Evolutionary conservation across 2,329 filamentous ascomycete genomes (phyloP).

Genomic region (Onygenales sp.): DNA sequence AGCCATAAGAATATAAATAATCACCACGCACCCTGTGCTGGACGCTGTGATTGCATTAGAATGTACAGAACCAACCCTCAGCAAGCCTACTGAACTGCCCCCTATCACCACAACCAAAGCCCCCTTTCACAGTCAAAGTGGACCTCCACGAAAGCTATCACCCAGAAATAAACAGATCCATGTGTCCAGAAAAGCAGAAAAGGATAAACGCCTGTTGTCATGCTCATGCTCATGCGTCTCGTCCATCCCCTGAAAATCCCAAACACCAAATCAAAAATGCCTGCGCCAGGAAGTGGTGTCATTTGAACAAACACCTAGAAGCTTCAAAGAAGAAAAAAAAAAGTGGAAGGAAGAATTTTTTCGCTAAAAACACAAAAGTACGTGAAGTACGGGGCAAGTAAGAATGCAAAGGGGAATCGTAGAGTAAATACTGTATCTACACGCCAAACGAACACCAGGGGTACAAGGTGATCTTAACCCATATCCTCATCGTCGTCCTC

Average conservation of each 20-base stretch:
- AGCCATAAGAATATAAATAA: too few relatives aligned
- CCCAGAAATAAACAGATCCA: not conserved
- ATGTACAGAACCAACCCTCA: too few relatives aligned
- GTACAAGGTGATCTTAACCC: slow-evolving; percentile 22
- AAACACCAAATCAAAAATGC: slow-evolving; percentile 1
- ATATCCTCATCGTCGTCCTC: slow-evolving; percentile 49
- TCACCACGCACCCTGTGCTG: too few relatives aligned
- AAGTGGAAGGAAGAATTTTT: not conserved
- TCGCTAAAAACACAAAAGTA: not conserved
- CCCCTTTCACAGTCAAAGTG: not conserved
- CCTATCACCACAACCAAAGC: too few relatives aligned
- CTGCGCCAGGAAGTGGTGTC: not conserved
- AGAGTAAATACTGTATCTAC: not conserved
- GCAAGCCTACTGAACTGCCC: too few relatives aligned
- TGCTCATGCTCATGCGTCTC: slow-evolving; percentile 1
- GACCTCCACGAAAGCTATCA: not conserved
- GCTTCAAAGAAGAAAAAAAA: not conserved
- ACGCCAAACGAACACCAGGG: not conserved
- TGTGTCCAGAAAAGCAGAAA: not conserved
- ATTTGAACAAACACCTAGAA: not conserved
- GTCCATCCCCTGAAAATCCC: not conserved
- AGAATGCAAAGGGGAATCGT: not conserved
- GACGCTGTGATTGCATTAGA: too few relatives aligned
- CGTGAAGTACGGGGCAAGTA: not conserved
- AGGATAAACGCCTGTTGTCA: slow-evolving; percentile 1